phyloP scores from a whole-genome alignment of 805 yeast genomes.

The Barnettozyma pratensis region DNA sequence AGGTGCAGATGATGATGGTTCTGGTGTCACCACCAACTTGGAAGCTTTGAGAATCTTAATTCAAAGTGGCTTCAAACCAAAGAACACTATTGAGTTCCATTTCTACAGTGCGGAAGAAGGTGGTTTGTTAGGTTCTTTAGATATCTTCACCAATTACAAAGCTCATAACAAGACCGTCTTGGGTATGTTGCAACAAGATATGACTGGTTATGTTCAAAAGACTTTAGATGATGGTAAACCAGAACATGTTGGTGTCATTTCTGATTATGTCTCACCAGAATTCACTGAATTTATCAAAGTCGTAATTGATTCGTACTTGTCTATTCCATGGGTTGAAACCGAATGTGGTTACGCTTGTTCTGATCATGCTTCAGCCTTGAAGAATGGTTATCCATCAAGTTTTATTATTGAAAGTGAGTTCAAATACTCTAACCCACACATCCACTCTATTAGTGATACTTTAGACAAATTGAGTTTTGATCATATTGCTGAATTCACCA shows the following conservation, averaged over 20 bases:
- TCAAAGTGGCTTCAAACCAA: slow-evolving; percentile 41
- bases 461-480: slow-evolving; percentile 71
- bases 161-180: slow-evolving; percentile 47
- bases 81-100: slow-evolving; percentile 84
- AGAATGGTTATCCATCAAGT: slow-evolving; percentile 79
- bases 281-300: slow-evolving; percentile 39
- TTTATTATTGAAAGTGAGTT: slow-evolving; percentile 78
- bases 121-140: slow-evolving; percentile 82
- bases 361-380: slow-evolving; percentile 83
- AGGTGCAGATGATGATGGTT: slow-evolving; percentile 94
- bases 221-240: slow-evolving; percentile 36
- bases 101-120: slow-evolving; percentile 96
- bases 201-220: slow-evolving; percentile 37
- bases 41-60: slow-evolving; percentile 68
- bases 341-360: slow-evolving; percentile 90
- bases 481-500: slow-evolving; percentile 78
- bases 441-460: slow-evolving; percentile 78
- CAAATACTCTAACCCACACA: slow-evolving; percentile 56
- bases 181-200: slow-evolving; percentile 91
- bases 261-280: slow-evolving; percentile 21
- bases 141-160: slow-evolving; percentile 57
- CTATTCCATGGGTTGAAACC: slow-evolving; percentile 68
- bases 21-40: slow-evolving; percentile 75
- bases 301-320: slow-evolving; percentile 56
- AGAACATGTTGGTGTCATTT: slow-evolving; percentile 70